A percentile compares a stretch with the other conserved stretches of the same genome.
Conservation (phyloP, 78 protist genomes). For the Polysphondylium violaceum region DNA sequence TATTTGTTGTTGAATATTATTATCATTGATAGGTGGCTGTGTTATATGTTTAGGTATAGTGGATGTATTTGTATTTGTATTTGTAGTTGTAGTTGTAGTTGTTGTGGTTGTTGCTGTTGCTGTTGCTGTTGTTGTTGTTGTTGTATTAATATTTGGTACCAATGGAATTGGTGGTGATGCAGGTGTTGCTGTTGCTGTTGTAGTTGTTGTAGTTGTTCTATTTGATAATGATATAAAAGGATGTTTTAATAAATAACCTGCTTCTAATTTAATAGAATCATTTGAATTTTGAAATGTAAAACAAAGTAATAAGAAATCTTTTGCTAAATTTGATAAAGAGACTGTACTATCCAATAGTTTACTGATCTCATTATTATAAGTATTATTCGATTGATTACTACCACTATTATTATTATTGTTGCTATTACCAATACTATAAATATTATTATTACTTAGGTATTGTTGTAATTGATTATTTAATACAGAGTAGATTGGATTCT, state of each 20-base stretch:
- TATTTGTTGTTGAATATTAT: neutral
- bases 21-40: neutral
- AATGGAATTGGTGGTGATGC: neutral
- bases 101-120: neutral
- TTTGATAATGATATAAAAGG: constrained; percentile 34
- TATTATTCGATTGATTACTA: neutral
- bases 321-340: constrained; percentile 18
- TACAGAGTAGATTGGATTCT: too few species aligned
- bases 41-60: neutral
- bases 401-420: neutral
- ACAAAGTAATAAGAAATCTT: constrained; percentile 32
- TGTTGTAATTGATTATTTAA: too few species aligned
- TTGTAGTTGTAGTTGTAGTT: neutral
- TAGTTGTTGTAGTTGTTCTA: constrained; percentile 7
- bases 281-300: constrained; percentile 3
- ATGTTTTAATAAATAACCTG: constrained; percentile 61
- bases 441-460: too few species aligned
- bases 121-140: neutral
- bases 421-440: too few species aligned
- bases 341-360: constrained; percentile 8
- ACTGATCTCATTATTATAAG: neutral
- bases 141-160: neutral
- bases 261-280: constrained; percentile 36
- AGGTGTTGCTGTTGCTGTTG: neutral
- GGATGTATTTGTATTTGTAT: neutral